phyloP scores from a whole-genome alignment of 192 early-diverging fungal species.

The Mortierella hygrophila region DNA sequence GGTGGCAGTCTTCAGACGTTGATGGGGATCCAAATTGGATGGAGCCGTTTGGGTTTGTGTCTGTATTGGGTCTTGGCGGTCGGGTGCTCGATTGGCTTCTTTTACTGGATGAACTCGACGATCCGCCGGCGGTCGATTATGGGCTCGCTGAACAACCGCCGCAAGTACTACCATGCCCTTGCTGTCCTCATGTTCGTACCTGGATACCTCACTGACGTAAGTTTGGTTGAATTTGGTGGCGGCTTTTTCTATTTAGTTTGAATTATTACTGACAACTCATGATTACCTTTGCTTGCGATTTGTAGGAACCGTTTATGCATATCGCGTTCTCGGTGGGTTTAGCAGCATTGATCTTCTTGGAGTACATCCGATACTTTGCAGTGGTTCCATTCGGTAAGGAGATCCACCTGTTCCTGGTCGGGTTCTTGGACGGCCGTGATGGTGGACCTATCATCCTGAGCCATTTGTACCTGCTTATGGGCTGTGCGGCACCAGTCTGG shows the following conservation, averaged over 20 bases:
- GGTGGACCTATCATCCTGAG: constrained; percentile 85
- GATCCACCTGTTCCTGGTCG: constrained; percentile 78
- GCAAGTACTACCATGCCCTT: constrained; percentile 90
- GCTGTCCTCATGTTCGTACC: constrained; percentile 91
- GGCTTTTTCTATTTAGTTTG: constrained; percentile 5
- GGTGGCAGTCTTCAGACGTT: constrained; percentile 24
- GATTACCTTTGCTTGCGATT: neutral
- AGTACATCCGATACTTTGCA: constrained; percentile 84
- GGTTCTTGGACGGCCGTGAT: constrained; percentile 91
- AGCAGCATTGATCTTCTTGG: constrained; percentile 77
- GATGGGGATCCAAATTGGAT: constrained; percentile 32
- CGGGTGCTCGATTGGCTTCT: constrained; percentile 45
- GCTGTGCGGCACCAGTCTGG: constrained; percentile 94
- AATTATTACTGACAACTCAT: neutral
- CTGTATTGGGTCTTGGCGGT: constrained; percentile 57
- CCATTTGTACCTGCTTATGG: constrained; percentile 91
- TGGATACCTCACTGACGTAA: constrained; percentile 78
- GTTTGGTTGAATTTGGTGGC: neutral
- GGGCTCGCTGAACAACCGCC: constrained; percentile 73
- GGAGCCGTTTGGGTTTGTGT: constrained; percentile 49
- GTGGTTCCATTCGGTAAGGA: constrained; percentile 73
- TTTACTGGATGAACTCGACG: constrained; percentile 52
- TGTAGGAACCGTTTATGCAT: constrained; percentile 78
- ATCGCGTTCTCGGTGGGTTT: constrained; percentile 87
- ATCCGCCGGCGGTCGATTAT: constrained; percentile 43